Percentiles rank a stretch among this genome's conserved stretches.
phyloP scores from a whole-genome alignment of 75 land plant genomes.

The Picea glauca region DNA sequence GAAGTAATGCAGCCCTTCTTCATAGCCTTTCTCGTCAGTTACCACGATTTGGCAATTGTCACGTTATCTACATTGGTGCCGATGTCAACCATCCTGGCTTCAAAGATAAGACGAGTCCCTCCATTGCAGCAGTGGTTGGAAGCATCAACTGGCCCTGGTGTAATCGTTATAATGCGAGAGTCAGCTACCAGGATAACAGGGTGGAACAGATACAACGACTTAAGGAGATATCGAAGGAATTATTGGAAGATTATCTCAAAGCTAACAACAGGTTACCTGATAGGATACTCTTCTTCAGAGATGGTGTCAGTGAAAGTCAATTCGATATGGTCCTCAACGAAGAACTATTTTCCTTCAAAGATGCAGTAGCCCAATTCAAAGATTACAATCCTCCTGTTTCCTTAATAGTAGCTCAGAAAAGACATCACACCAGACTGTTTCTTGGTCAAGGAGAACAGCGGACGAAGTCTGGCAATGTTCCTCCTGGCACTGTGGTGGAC shows the following conservation, averaged over 20 bases:
- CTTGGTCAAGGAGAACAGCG: conserved; percentile 13
- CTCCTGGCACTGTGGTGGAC: conserved; percentile 65
- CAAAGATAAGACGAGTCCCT: conserved; percentile 27
- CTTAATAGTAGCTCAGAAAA: conserved; percentile 45
- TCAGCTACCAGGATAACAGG: conserved; percentile 34
- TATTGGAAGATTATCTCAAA: conserved; percentile 26
- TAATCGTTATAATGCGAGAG: conserved; percentile 39
- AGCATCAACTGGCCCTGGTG: conserved; percentile 54
- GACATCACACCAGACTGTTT: conserved; percentile 61
- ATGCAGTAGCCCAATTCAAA: background rate
- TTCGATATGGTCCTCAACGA: conserved; percentile 48
- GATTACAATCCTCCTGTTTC: conserved; percentile 38
- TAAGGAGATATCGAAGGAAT: conserved; percentile 40
- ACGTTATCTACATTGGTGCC: conserved; percentile 54
- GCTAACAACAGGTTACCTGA: conserved; percentile 23
- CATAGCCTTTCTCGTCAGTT: background rate
- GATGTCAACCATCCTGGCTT: conserved; percentile 67
- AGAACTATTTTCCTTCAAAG: conserved; percentile 33
- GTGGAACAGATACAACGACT: conserved; percentile 38
- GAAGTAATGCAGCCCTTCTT: conserved; percentile 37
- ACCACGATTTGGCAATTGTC: conserved; percentile 1
- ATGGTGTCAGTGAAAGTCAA: conserved; percentile 63
- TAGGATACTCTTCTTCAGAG: conserved; percentile 46
- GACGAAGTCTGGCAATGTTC: conserved; percentile 24
- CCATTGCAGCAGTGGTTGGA: conserved; percentile 61